These are phyloP conservation scores for Eucalyptus sp. DNA, from an alignment of 345 rosid species.

Conservation along the genomic window DNA sequence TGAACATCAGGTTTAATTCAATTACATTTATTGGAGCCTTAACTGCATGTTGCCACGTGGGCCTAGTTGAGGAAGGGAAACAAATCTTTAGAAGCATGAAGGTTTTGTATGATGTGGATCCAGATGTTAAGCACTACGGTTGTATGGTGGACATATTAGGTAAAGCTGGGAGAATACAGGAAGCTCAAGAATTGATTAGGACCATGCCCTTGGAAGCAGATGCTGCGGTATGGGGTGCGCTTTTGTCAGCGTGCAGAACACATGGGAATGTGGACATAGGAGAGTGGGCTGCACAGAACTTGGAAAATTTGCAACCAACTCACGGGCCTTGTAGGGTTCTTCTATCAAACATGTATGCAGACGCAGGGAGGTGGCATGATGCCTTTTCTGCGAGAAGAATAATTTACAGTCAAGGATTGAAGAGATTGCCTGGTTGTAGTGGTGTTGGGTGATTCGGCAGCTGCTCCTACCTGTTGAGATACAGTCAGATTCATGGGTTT, in stretches of 20 bases:
- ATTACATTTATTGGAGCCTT: slow-evolving; percentile 77
- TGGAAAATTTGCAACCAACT: slow-evolving; percentile 48
- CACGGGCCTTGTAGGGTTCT: slow-evolving; percentile 56
- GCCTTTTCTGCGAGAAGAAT: slow-evolving; percentile 38
- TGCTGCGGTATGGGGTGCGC: slow-evolving; percentile 65
- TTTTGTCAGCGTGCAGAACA: slow-evolving; percentile 53
- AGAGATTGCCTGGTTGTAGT: slow-evolving; percentile 49
- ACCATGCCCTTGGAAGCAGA: slow-evolving; percentile 74
- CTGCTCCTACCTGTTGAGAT: background rate
- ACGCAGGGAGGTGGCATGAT: slow-evolving; percentile 79
- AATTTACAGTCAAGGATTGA: slow-evolving; percentile 35
- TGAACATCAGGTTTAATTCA: slow-evolving; percentile 30
- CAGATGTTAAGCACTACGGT: slow-evolving; percentile 58
- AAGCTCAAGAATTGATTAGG: slow-evolving; percentile 50
- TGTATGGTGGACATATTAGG: slow-evolving; percentile 71
- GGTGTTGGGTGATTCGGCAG: slow-evolving; percentile 2
- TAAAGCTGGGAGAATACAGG: slow-evolving; percentile 53
- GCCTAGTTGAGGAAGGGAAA: slow-evolving; percentile 44
- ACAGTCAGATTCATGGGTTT: background rate
- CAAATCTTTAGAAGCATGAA: slow-evolving; percentile 53
- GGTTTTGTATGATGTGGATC: slow-evolving; percentile 26
- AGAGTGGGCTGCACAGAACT: slow-evolving; percentile 45
- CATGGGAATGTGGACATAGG: slow-evolving; percentile 54
- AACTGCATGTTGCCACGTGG: slow-evolving; percentile 71
- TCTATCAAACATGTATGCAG: slow-evolving; percentile 71